phyloP scores from a whole-genome alignment of 108 stramenopile species.

The Bacterosira constricta region DNA sequence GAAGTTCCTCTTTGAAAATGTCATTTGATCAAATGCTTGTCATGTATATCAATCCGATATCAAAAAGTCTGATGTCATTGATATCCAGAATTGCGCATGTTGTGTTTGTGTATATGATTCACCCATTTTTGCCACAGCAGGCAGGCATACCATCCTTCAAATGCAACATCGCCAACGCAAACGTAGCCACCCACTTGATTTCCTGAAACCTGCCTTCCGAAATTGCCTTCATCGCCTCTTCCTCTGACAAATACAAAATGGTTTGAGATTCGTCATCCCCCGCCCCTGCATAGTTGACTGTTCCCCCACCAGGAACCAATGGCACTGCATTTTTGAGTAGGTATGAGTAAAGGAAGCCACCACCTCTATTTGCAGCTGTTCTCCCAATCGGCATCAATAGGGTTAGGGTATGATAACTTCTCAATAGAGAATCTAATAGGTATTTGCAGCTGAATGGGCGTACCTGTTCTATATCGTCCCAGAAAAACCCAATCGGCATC shows the following conservation, averaged over 20 bases:
- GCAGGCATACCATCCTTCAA: constrained; percentile 30
- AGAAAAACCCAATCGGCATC: constrained; percentile 34
- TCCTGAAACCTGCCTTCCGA: constrained; percentile 62
- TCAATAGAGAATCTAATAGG: constrained; percentile 1
- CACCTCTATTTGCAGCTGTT: constrained; percentile 70
- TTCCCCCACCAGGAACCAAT: constrained; percentile 37
- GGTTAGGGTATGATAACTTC: constrained; percentile 14
- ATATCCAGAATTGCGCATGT: no score
- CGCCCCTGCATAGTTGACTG: constrained; percentile 17
- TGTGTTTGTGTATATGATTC: no score
- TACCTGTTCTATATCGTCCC: constrained; percentile 59
- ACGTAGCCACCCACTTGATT: constrained; percentile 72
- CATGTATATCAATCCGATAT: no score
- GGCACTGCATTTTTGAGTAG: constrained; percentile 61
- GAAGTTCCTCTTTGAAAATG: no score
- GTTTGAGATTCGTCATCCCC: constrained; percentile 63
- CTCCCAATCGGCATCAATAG: constrained; percentile 54
- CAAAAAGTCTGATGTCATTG: no score
- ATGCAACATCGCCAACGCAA: constrained; percentile 57
- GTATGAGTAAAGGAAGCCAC: constrained; percentile 61
- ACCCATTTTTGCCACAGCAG: no score
- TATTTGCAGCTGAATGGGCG: not conserved
- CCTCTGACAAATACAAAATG: constrained; percentile 27
- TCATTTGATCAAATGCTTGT: no score
- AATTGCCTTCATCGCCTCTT: constrained; percentile 39